Conservation (phyloP, 1,284 basidiomycete genomes). For the Omphalotus olearius region DNA sequence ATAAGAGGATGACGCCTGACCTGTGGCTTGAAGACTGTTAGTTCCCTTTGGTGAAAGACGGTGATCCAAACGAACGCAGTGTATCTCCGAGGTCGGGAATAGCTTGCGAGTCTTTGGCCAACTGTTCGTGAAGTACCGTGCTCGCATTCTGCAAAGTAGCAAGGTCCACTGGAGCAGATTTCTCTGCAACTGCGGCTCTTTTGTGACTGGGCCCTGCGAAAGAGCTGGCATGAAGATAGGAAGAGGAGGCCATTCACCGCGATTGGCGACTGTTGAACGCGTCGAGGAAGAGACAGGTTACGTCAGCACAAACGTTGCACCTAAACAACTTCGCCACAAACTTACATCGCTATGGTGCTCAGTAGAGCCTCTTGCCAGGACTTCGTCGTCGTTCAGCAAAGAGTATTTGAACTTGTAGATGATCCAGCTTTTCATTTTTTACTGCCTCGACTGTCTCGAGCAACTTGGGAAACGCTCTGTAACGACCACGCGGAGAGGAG, state of each 20-base stretch:
- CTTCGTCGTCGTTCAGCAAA: background rate
- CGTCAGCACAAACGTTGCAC: background rate
- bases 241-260: constrained; percentile 10
- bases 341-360: too few species aligned
- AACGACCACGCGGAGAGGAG: constrained; percentile 17
- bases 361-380: too few species aligned
- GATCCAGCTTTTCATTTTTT: constrained; percentile 5
- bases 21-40: constrained; percentile 14
- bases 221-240: background rate
- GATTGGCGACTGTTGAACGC: constrained; percentile 1
- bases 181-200: constrained; percentile 10
- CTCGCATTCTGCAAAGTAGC: constrained; percentile 61
- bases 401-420: constrained; percentile 1
- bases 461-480: constrained; percentile 17
- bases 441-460: constrained; percentile 19
- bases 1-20: constrained; percentile 69
- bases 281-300: background rate
- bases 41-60: background rate
- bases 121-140: constrained; percentile 59
- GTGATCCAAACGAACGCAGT: constrained; percentile 37
- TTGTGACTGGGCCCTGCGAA: background rate
- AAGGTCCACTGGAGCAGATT: constrained; percentile 49
- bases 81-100: constrained; percentile 72
- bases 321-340: too few species aligned
- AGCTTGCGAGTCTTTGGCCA: constrained; percentile 65